Base-by-base conservation (phyloP, 2,329 filamentous ascomycete species). In the Nakataea oryzae region DNA sequence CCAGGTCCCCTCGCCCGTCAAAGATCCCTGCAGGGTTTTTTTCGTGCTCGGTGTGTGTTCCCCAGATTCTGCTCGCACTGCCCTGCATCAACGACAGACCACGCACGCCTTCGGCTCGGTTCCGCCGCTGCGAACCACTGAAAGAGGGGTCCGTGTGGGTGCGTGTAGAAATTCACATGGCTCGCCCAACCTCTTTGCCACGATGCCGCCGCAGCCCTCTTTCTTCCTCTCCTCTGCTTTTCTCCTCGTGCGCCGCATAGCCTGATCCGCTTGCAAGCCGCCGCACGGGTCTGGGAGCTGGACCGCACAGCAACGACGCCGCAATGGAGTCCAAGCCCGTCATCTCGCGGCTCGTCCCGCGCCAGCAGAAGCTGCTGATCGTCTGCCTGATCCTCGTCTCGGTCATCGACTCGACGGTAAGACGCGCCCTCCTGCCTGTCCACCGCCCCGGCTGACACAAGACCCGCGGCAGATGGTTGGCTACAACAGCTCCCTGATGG, bases 401-500 rank as follows among this genome's bases (percentile, higher is more conserved):
- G 56, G 56, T 58, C 27, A 21, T 58, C 13, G 56, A 58, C 30
- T 58, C 56, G 26, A 32, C 30, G 56, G 56, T 58, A 58, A 58
- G 56, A 6, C 11, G 26, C 55, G 26, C 1, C 21, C 3, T n/a
- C 41, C 21, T 5, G 41, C 41, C 1, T 9, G 21, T 24, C 41
- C 21, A 24, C 17, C 17, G 21, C 21, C 11, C 21, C 21, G 24
- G 21, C 41, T 50, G 17, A 47, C 6, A 50, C 7, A 6, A 6
- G 14, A 47, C 14, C 6, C 17, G 8, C 3, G 3, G 24, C 21
- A 50, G 41, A 50, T 50, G 41, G 41, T 70, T 34, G 71, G 68
- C n/a, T 73, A 70, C 61, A 70, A 74, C 62, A 66, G 68, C 57
- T 72, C 70, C 17, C 56, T 73, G 24, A 74, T 75, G 72, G 70